Evolutionary conservation across 352 stramenopile species (phyloP).

Genomic region (Pythium aristosporum): DNA sequence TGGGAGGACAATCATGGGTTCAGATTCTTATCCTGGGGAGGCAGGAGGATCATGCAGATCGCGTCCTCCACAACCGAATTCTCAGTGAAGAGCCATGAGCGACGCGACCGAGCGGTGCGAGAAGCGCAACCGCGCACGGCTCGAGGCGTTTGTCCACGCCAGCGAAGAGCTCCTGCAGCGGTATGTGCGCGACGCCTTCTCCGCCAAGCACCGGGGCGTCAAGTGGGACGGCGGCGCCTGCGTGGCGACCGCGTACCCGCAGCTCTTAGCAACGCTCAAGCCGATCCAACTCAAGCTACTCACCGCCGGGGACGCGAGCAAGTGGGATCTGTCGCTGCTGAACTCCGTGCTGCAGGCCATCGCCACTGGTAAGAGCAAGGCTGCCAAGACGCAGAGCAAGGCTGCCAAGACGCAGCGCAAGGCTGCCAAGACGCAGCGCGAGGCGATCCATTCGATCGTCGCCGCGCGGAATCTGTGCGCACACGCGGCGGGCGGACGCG

Average conservation of each 20-base stretch:
- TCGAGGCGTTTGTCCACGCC: not conserved
- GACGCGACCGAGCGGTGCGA: not conserved
- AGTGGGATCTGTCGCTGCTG: conserved; percentile 13
- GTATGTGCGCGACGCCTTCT: not conserved
- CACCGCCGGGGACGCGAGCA: not conserved
- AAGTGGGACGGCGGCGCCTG: too few relatives aligned
- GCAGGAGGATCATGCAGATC: too few relatives aligned
- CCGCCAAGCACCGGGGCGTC: not conserved
- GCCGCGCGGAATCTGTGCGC: conserved; percentile 3
- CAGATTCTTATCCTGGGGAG: too few relatives aligned
- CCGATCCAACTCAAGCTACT: not conserved
- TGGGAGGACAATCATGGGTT: too few relatives aligned
- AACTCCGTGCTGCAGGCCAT: conserved; percentile 14
- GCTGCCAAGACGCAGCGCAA: not conserved
- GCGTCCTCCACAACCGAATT: too few relatives aligned
- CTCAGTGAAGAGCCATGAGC: too few relatives aligned
- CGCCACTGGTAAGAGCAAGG: not conserved
- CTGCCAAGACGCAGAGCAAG: not conserved
- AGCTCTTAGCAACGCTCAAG: too few relatives aligned
- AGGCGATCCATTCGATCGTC: conserved; percentile 5
- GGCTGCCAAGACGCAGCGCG: not conserved
- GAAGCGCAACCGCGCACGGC: not conserved
- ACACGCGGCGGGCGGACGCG: conserved; percentile 8
- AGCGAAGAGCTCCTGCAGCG: conserved; percentile 4
- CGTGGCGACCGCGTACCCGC: too few relatives aligned